Evolutionary conservation across 768 basidiomycete species (phyloP), one percentile per base, ranked within the genome.

Genomic region (Naematelia aurantialba): DNA sequence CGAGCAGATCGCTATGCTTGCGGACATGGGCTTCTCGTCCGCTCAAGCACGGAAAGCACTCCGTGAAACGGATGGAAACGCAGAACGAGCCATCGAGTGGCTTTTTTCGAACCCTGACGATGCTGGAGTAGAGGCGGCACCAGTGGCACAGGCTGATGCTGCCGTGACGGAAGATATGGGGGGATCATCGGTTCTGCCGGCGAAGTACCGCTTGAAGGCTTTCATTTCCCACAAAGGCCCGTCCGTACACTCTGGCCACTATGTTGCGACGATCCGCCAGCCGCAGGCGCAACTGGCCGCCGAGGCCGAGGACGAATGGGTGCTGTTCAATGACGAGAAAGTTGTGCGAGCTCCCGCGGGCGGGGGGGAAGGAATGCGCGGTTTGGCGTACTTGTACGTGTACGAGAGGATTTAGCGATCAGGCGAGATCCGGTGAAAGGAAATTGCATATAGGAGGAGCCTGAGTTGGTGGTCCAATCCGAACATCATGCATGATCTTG

Each of bases 221-320:
- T 99, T 98, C 80, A 85, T 99, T 69, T 96, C 92, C 51, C 94
- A 99, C 81, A 98, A 96, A 70, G 93, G 94, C 0, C 89, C 89
- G 0, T 92, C 89, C 0, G 91, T 93, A 24, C 94, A 97, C 72
- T 94, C 91, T 0, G 78, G 74, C 30, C 76, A 77, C 55, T 76
- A 76, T 53, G 78, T 77, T 42, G 64, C 70, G 44, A 72, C 74
- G 0, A 65, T 75, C 46, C 59, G 93, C 88, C 0, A 93, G 91
- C 71, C 71, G 68, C 94, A 96, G 68, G 89, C 93, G 12, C 89
- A 89, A 24, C 89, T 93, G 70, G 82, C 90, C 27, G 26, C 19
- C 1, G 73, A 73, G 22, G 65, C 60, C 1, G 83, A 79, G 30
- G 83, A 81, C 21, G 81, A 81, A 10, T 94, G 94, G 91, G 87